phyloP scores from a whole-genome alignment of 371 early-diverging fungal genomes.

The Syncephalastrum monosporum region DNA sequence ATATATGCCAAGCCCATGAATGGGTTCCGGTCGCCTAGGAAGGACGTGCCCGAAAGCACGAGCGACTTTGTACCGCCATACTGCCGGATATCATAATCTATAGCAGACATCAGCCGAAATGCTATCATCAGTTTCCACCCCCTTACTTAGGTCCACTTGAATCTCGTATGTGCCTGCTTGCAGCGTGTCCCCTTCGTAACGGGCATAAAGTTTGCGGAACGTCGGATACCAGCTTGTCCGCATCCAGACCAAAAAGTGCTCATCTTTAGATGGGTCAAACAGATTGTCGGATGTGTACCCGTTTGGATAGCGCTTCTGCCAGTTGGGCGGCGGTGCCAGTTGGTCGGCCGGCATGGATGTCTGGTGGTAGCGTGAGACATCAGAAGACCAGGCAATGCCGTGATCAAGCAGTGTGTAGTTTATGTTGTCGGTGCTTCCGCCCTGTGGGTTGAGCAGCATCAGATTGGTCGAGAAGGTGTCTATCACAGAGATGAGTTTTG shows the following conservation, averaged over 20 bases:
- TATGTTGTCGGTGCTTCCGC: slow-evolving; percentile 21
- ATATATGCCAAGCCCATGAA: slow-evolving; percentile 95
- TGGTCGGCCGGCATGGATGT: slow-evolving; percentile 39
- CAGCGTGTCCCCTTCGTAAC: slow-evolving; percentile 45
- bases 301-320: slow-evolving; percentile 48
- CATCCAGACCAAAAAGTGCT: slow-evolving; percentile 95
- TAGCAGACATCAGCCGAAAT: not conserved
- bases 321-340: slow-evolving; percentile 69
- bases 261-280: slow-evolving; percentile 64
- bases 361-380: slow-evolving; percentile 59
- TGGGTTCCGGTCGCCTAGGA: slow-evolving; percentile 93
- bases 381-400: slow-evolving; percentile 85
- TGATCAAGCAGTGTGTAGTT: slow-evolving; percentile 47
- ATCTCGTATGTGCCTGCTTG: slow-evolving; percentile 57
- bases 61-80: slow-evolving; percentile 95
- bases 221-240: slow-evolving; percentile 86
- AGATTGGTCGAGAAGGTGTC: slow-evolving; percentile 48
- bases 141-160: slow-evolving; percentile 54
- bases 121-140: not conserved
- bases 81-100: slow-evolving; percentile 78
- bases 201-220: slow-evolving; percentile 89
- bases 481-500: slow-evolving; percentile 11
- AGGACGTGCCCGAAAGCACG: slow-evolving; percentile 91
- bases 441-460: slow-evolving; percentile 47
- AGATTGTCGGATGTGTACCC: slow-evolving; percentile 53